Conservation (phyloP, 139 green algal species). For the Picochlorum sp. region DNA sequence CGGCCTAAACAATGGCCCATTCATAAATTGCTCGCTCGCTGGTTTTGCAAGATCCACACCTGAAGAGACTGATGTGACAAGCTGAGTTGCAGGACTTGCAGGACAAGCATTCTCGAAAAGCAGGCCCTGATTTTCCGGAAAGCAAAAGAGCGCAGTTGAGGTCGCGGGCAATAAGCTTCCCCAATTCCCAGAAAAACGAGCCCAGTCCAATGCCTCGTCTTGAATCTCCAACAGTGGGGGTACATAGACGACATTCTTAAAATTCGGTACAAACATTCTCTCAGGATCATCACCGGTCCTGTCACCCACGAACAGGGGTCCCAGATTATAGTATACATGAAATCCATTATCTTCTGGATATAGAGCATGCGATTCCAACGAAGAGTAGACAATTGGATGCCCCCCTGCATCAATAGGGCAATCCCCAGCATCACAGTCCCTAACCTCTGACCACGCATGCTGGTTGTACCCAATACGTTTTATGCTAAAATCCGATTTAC, state of each 20-base stretch:
- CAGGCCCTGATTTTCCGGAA: not conserved
- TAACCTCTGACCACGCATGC: conserved; percentile 19
- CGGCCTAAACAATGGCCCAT: not conserved
- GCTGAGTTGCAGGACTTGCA: not conserved
- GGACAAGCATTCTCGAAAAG: not conserved
- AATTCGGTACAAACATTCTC: conserved; percentile 8
- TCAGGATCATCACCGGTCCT: conserved; percentile 1
- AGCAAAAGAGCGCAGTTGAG: not conserved
- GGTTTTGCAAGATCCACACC: not conserved
- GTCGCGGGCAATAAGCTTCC: not conserved
- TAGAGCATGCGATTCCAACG: conserved; percentile 5
- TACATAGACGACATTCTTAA: conserved; percentile 3
- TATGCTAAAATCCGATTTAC: conserved; percentile 1
- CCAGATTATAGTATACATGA: conserved; percentile 7
- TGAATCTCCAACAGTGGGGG: not conserved
- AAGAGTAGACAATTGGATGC: not conserved
- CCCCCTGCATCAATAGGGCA: conserved; percentile 6
- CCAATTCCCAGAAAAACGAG: conserved; percentile 14
- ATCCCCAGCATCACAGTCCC: conserved; percentile 15
- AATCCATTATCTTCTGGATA: conserved; percentile 9
- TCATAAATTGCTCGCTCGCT: not conserved
- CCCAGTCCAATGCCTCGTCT: conserved; percentile 2
- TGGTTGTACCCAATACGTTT: conserved; percentile 10
- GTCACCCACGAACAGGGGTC: conserved; percentile 12
- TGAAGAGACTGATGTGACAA: not conserved